Evolutionary conservation across 1,284 basidiomycete genomes (phyloP).

Genomic region (Cutaneotrichosporon cavernicola): DNA sequence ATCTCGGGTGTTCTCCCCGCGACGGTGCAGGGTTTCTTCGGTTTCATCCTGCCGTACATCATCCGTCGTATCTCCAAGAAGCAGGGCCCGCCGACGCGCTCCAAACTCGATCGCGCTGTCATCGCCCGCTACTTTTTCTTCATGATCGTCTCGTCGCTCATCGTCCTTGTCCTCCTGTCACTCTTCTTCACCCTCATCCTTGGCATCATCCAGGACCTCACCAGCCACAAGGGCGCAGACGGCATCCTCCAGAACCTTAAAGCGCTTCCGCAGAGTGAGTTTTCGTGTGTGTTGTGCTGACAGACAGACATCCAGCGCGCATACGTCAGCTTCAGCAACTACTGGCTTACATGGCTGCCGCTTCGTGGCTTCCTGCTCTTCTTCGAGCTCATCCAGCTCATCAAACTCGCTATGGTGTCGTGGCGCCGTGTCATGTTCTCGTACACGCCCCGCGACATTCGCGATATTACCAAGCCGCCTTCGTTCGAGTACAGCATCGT

Average conservation of each 20-base stretch:
- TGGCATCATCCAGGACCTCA: conserved; percentile 58
- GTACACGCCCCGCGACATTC: conserved; percentile 92
- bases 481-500: conserved; percentile 69
- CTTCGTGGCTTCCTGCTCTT: conserved; percentile 88
- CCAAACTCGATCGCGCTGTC: conserved; percentile 80
- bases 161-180: conserved; percentile 88
- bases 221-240: conserved; percentile 1
- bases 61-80: conserved; percentile 82
- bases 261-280: conserved; percentile 36
- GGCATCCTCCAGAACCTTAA: conserved; percentile 60
- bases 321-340: conserved; percentile 70
- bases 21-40: conserved; percentile 79
- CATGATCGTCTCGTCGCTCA: conserved; percentile 70
- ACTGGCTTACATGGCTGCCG: conserved; percentile 94
- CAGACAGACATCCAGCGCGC: conserved; percentile 63
- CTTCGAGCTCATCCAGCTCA: conserved; percentile 92
- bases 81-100: conserved; percentile 66
- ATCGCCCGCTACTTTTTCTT: conserved; percentile 88
- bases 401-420: conserved; percentile 83
- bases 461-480: conserved; percentile 93
- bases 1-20: conserved; percentile 86
- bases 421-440: conserved; percentile 84
- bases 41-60: conserved; percentile 79
- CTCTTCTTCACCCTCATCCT: conserved; percentile 75
- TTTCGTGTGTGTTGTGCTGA: conserved; percentile 9